A percentile compares a stretch with the other conserved stretches of the same genome.
phyloP scores from a whole-genome alignment of 495 filamentous ascomycete genomes.

The Ramalina intermedia region DNA sequence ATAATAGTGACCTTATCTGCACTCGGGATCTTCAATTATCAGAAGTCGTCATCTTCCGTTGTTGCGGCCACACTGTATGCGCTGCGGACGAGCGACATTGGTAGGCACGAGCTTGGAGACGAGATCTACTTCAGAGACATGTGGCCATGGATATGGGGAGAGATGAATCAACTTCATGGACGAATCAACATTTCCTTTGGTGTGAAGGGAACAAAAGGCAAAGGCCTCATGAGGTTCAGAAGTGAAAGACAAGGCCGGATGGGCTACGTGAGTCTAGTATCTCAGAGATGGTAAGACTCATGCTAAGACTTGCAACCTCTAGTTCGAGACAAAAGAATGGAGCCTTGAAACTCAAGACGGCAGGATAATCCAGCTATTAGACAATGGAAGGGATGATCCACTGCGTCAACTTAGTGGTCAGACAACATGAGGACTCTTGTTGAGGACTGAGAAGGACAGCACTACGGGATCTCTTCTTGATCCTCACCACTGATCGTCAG shows the following conservation, averaged over 20 bases:
- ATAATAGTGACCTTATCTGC: conserved; percentile 46
- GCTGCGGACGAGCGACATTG: conserved; percentile 61
- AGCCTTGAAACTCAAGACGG: conserved; percentile 54
- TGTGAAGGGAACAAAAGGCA: conserved; percentile 66
- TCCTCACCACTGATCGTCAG: too few species aligned
- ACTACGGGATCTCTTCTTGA: too few species aligned
- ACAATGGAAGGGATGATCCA: conserved; percentile 21
- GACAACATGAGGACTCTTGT: not conserved
- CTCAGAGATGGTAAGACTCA: not conserved
- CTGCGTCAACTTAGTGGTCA: conserved; percentile 2
- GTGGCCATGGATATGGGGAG: conserved; percentile 86
- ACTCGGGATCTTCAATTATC: conserved; percentile 94
- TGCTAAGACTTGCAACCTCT: not conserved
- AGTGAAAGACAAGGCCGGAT: conserved; percentile 57
- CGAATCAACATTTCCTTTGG: conserved; percentile 74
- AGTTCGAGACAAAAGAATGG: conserved; percentile 69
- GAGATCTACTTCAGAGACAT: conserved; percentile 81
- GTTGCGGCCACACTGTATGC: conserved; percentile 81
- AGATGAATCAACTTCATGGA: conserved; percentile 89
- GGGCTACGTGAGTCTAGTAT: conserved; percentile 48
- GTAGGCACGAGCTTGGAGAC: conserved; percentile 67
- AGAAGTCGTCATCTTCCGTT: conserved; percentile 71
- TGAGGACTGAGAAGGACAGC: too few species aligned
- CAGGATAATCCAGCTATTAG: conserved; percentile 48
- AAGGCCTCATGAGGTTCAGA: conserved; percentile 67